Evolutionary conservation across 1,284 basidiomycete species (phyloP).

Genomic region (Ustilago nuda): DNA sequence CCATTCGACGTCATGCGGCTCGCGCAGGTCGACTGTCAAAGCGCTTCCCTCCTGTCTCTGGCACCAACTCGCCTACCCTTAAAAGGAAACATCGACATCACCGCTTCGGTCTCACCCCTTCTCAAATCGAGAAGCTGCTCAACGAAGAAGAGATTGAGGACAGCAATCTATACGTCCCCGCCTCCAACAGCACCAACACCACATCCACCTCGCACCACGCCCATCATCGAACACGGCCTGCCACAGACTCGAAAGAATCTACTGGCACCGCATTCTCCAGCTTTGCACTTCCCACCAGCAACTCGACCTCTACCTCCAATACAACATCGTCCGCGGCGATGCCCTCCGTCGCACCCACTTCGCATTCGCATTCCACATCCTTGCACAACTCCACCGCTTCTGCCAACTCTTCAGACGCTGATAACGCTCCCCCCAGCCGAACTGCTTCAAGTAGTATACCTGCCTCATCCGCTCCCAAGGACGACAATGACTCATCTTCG

Average conservation of each 20-base stretch:
- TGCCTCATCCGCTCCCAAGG: slow-evolving; percentile 4
- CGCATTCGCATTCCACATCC: background rate
- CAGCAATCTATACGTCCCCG: slow-evolving; percentile 8
- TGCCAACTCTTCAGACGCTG: background rate
- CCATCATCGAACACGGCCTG: slow-evolving; percentile 10
- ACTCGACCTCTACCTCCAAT: slow-evolving; percentile 10
- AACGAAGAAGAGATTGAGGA: slow-evolving; percentile 15
- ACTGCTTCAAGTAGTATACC: background rate
- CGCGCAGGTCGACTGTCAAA: slow-evolving; percentile 37
- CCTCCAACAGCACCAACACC: slow-evolving; percentile 15
- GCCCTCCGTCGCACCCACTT: background rate
- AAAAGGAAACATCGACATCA: slow-evolving; percentile 20
- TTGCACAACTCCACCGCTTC: slow-evolving; percentile 7
- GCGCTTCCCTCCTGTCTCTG: slow-evolving; percentile 17
- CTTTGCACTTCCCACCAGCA: slow-evolving; percentile 13
- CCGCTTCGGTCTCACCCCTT: slow-evolving; percentile 24
- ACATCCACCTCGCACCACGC: slow-evolving; percentile 15
- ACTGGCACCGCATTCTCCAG: slow-evolving; percentile 5
- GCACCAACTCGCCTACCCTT: slow-evolving; percentile 1
- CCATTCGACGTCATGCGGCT: slow-evolving; percentile 36
- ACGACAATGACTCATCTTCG: background rate
- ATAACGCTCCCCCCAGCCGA: background rate
- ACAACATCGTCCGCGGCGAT: slow-evolving; percentile 6
- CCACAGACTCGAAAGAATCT: slow-evolving; percentile 10
- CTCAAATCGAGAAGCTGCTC: slow-evolving; percentile 27